phyloP scores from a whole-genome alignment of 768 basidiomycete genomes.

The Xerocomus brunneocitrinus region DNA sequence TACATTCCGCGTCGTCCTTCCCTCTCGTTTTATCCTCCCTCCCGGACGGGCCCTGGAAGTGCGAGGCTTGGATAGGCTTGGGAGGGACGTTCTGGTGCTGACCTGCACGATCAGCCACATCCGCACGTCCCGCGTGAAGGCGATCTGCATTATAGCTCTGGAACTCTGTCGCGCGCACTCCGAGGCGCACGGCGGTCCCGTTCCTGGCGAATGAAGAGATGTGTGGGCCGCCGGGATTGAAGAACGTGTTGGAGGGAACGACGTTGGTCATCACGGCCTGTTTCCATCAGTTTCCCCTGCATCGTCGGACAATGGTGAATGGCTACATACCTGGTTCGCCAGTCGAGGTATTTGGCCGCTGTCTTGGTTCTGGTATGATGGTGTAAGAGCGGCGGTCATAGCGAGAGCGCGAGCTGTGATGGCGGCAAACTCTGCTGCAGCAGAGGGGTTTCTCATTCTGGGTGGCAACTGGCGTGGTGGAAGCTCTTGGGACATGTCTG shows the following conservation, averaged over 20 bases:
- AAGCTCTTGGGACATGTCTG: neutral
- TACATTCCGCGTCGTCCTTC: constrained; percentile 12
- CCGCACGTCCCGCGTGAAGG: neutral
- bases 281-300: neutral
- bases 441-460: neutral
- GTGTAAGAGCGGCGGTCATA: neutral
- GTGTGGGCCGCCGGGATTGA: constrained; percentile 23
- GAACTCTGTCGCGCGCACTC: neutral
- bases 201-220: constrained; percentile 10
- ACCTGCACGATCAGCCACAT: neutral
- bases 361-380: neutral
- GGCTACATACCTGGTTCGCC: neutral
- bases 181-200: constrained; percentile 8
- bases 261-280: constrained; percentile 19
- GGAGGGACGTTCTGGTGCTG: neutral
- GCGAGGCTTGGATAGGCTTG: neutral
- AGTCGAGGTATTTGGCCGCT: neutral
- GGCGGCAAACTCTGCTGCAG: neutral
- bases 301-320: neutral
- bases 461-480: neutral
- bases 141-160: neutral
- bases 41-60: neutral
- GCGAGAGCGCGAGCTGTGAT: neutral
- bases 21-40: constrained; percentile 11
- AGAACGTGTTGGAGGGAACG: constrained; percentile 48